Percentiles rank a stretch among this genome's conserved stretches.
Conservation (phyloP, 2,329 filamentous ascomycete species). For the Venturia carpophila region DNA sequence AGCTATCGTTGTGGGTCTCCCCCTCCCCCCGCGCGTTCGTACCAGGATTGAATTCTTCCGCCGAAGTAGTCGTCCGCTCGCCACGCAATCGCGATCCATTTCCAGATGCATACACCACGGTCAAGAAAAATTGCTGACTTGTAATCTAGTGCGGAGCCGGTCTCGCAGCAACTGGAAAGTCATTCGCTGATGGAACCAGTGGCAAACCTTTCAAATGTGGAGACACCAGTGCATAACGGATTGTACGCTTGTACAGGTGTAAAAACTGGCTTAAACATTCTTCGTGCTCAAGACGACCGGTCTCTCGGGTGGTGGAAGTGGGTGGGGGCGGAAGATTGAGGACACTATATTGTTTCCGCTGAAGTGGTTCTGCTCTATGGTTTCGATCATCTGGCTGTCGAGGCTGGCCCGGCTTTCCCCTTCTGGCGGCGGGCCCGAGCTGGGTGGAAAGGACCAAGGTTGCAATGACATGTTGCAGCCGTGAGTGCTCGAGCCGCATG, state of each 20-base stretch:
- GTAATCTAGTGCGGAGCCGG: slow-evolving; percentile 17
- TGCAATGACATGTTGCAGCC: background rate
- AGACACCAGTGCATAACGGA: slow-evolving; percentile 9
- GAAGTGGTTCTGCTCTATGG: background rate
- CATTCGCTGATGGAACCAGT: slow-evolving; percentile 11
- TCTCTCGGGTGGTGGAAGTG: background rate
- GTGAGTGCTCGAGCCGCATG: background rate
- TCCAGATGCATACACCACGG: too few species aligned
- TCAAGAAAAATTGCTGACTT: slow-evolving; percentile 1
- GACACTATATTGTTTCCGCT: background rate
- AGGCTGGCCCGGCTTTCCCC: background rate
- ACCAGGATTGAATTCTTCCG: background rate
- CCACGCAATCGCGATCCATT: background rate
- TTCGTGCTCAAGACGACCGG: background rate
- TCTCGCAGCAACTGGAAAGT: slow-evolving; percentile 15
- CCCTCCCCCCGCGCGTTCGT: background rate
- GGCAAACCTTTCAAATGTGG: slow-evolving; percentile 18
- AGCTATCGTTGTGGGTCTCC: slow-evolving; percentile 17
- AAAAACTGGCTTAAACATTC: too few species aligned
- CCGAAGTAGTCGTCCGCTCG: background rate
- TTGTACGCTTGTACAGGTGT: too few species aligned
- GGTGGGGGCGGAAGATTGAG: background rate
- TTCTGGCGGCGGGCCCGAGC: background rate
- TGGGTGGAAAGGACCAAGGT: background rate
- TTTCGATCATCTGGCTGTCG: background rate